phyloP scores from a whole-genome alignment of 2,329 filamentous ascomycete genomes.

The Alternaria alternata region DNA sequence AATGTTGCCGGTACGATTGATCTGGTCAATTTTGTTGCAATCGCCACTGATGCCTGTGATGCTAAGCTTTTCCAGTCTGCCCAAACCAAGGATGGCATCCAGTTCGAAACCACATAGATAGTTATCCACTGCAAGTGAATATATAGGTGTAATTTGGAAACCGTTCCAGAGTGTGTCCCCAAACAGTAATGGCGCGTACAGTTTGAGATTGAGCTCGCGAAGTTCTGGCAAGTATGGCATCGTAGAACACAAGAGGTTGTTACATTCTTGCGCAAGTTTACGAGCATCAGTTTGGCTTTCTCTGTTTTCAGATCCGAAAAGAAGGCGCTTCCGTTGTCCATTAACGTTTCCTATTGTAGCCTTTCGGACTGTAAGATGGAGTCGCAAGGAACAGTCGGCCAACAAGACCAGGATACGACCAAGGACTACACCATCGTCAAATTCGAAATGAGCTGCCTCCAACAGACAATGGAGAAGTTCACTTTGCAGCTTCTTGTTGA shows the following conservation, averaged over 20 bases:
- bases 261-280: neutral
- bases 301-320: neutral
- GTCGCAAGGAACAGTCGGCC: neutral
- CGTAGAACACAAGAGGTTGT: neutral
- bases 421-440: neutral
- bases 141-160: neutral
- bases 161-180: neutral
- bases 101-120: neutral
- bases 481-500: constrained; percentile 1
- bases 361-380: neutral
- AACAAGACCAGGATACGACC: neutral
- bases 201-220: neutral
- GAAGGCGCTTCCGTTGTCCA: neutral
- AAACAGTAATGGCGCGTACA: neutral
- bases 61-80: neutral
- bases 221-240: neutral
- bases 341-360: neutral
- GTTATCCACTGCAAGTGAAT: neutral
- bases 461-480: constrained; percentile 2
- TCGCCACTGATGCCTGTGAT: neutral
- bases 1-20: neutral
- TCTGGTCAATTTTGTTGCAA: neutral
- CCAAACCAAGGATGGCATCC: neutral
- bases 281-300: too few species aligned
- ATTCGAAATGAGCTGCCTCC: constrained; percentile 1